Percentiles rank a stretch among this genome's conserved stretches.
These are phyloP conservation scores for Colletotrichum lindemuthianum DNA, from an alignment of 2,329 filamentous ascomycete genomes.

Conservation along the genomic window DNA sequence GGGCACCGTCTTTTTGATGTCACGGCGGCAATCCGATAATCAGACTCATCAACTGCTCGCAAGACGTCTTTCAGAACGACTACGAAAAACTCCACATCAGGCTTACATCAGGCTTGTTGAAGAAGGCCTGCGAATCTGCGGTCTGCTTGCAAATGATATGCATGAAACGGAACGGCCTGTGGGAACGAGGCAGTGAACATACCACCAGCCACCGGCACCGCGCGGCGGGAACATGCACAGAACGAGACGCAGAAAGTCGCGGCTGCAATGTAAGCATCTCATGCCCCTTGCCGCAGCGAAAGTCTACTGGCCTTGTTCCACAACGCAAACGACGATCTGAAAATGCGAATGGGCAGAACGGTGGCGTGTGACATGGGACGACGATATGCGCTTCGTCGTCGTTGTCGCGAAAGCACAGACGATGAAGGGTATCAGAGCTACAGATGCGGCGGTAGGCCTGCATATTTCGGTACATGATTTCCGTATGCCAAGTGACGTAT, in stretches of 20 bases:
- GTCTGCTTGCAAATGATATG: no score
- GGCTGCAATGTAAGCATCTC: neutral
- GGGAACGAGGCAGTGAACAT: no score
- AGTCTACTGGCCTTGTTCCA: neutral
- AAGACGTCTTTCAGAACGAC: no score
- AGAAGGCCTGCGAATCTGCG: no score
- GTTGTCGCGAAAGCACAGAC: conserved; percentile 10
- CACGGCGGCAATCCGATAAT: no score
- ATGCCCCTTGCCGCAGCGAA: neutral
- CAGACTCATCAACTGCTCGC: no score
- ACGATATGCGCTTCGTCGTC: conserved; percentile 25
- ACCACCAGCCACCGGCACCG: no score
- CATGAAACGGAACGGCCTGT: no score
- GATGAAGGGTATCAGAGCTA: neutral
- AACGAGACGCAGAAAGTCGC: conserved; percentile 22
- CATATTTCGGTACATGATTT: neutral
- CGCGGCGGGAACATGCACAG: neutral
- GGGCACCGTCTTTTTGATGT: no score
- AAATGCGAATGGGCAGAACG: conserved; percentile 16
- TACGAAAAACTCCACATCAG: no score
- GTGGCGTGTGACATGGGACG: conserved; percentile 13
- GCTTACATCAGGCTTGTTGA: no score
- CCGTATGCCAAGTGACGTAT: neutral
- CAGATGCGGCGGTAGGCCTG: conserved; percentile 12
- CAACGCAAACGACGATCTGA: neutral